Conservation (phyloP, 2,329 filamentous ascomycete genomes). For the Aspergillus intermedius region DNA sequence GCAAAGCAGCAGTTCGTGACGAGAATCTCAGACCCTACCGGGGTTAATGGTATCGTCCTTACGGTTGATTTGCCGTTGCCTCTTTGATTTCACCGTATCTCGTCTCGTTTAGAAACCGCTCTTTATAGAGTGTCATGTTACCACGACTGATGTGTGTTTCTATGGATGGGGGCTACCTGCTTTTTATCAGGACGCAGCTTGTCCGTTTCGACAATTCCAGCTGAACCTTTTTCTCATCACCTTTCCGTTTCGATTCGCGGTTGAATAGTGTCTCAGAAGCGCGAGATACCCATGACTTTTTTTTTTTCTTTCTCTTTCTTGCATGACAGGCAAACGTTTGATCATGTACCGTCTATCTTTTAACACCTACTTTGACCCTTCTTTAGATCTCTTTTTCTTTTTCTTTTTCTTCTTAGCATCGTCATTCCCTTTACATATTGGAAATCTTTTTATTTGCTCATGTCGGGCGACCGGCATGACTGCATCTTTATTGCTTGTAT, state of each 20-base stretch:
- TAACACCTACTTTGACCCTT: conserved; percentile 5
- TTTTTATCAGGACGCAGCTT: conserved; percentile 8
- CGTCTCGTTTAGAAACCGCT: conserved; percentile 7
- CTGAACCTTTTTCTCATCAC: background rate
- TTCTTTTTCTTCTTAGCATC: background rate
- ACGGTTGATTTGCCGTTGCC: conserved; percentile 1
- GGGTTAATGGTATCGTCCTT: background rate
- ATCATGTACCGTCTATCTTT: conserved; percentile 13
- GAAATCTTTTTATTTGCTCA: background rate
- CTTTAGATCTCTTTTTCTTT: conserved; percentile 6
- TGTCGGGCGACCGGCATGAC: too few species aligned
- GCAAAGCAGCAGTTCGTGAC: conserved; percentile 15
- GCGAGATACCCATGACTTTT: conserved; percentile 1
- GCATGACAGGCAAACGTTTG: conserved; percentile 8
- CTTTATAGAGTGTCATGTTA: conserved; percentile 22
- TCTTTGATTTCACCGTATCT: conserved; percentile 8
- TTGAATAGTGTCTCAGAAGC: conserved; percentile 1
- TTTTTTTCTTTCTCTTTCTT: conserved; percentile 6
- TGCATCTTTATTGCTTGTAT: background rate
- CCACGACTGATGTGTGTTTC: conserved; percentile 27
- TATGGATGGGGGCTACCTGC: conserved; percentile 14
- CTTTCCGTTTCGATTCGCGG: conserved; percentile 4
- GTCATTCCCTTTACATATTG: background rate
- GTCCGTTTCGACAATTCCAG: conserved; percentile 6
- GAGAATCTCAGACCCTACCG: background rate